Evolutionary conservation across 805 yeast species (phyloP).

Genomic region (Debaryomyces maramus): DNA sequence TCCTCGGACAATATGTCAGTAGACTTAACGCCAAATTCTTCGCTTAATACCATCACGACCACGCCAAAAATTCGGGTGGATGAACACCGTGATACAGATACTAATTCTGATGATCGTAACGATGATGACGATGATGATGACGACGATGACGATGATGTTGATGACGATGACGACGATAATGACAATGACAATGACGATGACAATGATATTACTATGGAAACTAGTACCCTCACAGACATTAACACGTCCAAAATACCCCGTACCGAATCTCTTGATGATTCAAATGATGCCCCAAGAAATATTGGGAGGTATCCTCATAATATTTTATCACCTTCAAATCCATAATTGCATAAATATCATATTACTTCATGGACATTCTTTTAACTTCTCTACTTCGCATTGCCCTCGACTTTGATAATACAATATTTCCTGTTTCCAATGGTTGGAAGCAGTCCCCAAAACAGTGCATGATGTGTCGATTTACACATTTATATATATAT

Average conservation of each 20-base stretch:
- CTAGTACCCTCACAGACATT: conserved; percentile 7
- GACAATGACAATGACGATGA: conserved; percentile 8
- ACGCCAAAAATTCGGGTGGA: conserved; percentile 1
- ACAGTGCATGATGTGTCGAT: no score
- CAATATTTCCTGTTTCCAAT: no score
- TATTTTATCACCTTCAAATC: conserved; percentile 20
- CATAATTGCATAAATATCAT: no score
- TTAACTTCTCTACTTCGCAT: no score
- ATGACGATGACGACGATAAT: conserved; percentile 5
- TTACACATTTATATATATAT: no score
- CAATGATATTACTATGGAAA: conserved; percentile 17
- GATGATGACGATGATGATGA: not conserved
- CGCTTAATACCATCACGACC: not conserved
- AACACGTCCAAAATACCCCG: not conserved
- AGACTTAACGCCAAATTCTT: conserved; percentile 17
- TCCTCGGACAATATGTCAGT: conserved; percentile 30
- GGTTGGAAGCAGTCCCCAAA: no score
- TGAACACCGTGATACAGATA: not conserved
- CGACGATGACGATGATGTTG: conserved; percentile 3
- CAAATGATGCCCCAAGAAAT: conserved; percentile 15
- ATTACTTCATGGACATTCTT: no score
- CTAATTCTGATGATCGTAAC: not conserved
- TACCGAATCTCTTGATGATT: conserved; percentile 2
- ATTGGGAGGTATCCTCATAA: conserved; percentile 31
- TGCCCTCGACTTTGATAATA: no score